These are phyloP conservation scores for Somion occarium DNA, from an alignment of 1,284 basidiomycete genomes.

Conservation along the genomic window DNA sequence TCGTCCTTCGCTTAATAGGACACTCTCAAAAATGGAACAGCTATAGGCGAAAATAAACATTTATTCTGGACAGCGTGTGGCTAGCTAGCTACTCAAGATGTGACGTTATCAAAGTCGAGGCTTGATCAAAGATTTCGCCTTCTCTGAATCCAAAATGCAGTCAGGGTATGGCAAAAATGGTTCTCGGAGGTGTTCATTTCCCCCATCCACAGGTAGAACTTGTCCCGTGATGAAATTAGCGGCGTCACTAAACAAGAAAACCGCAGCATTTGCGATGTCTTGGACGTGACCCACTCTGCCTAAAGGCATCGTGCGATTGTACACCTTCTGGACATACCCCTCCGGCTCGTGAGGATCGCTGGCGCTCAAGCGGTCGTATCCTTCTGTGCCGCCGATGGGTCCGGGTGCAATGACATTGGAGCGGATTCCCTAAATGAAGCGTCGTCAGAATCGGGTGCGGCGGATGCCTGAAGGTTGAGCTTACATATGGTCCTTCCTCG, in stretches of 20 bases:
- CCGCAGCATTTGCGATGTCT: conserved; percentile 78
- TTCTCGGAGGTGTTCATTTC: conserved; percentile 48
- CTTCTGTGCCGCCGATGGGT: conserved; percentile 83
- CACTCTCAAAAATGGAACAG: no score
- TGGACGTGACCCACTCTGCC: conserved; percentile 63
- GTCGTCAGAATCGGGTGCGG: neutral
- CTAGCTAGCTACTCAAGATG: no score
- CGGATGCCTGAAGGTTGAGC: neutral
- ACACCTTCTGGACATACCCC: conserved; percentile 7
- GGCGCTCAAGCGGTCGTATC: conserved; percentile 68
- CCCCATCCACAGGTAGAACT: conserved; percentile 66
- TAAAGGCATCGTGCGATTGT: conserved; percentile 37
- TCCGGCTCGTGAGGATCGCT: conserved; percentile 23
- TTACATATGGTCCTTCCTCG: conserved; percentile 82
- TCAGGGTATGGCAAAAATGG: conserved; percentile 60
- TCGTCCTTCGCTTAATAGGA: no score
- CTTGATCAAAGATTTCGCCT: conserved; percentile 35
- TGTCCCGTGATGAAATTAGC: conserved; percentile 81
- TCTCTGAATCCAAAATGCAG: conserved; percentile 56
- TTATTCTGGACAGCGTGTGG: no score
- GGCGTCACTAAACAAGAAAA: conserved; percentile 89
- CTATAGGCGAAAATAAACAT: no score
- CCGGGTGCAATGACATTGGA: conserved; percentile 92
- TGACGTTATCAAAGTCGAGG: conserved; percentile 28
- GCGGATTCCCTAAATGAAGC: conserved; percentile 63